These are phyloP conservation scores for Monilinia laxa DNA, from an alignment of 2,329 filamentous ascomycete genomes.

Conservation along the genomic window DNA sequence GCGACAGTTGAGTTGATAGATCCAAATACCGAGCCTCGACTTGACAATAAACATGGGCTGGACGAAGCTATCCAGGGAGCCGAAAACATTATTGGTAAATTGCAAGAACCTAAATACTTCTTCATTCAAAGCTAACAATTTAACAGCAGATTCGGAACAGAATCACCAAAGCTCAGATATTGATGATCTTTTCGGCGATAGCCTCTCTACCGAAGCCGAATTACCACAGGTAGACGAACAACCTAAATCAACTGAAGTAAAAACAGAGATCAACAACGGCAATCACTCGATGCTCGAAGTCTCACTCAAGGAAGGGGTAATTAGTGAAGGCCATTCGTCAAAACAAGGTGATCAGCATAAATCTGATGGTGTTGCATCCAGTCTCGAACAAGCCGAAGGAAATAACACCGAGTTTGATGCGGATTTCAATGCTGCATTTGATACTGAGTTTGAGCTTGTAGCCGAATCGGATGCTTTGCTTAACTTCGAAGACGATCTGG, in stretches of 20 bases:
- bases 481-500: too few relatives aligned
- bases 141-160: not conserved
- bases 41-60: too few relatives aligned
- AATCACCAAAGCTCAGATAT: not conserved
- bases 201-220: not conserved
- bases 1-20: not conserved
- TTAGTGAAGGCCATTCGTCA: not conserved
- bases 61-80: too few relatives aligned
- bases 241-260: not conserved
- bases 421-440: not conserved
- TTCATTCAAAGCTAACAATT: too few relatives aligned
- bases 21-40: too few relatives aligned
- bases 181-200: not conserved
- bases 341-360: not conserved
- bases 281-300: not conserved
- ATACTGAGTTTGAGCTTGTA: not conserved
- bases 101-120: too few relatives aligned
- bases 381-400: too few relatives aligned
- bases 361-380: not conserved
- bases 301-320: too few relatives aligned
- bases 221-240: too few relatives aligned
- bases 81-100: too few relatives aligned
- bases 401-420: not conserved
- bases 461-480: too few relatives aligned
- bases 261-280: too few relatives aligned